Conservation (phyloP, 176 grass and related monocot genomes). For the Phyllostachys edulis region DNA sequence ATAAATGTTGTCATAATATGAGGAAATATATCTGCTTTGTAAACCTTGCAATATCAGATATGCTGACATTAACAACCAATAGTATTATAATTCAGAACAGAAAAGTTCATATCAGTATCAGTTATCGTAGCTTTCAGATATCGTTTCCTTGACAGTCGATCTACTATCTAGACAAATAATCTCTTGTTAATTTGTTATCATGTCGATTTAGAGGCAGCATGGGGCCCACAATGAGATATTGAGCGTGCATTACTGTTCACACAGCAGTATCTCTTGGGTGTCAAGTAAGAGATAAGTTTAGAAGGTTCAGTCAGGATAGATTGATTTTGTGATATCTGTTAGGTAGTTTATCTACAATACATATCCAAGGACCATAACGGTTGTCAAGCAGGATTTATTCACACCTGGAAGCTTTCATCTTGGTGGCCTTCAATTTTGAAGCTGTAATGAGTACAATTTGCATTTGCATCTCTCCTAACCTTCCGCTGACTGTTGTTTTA, state of each 20-base stretch:
- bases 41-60: neutral
- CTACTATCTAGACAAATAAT: no score
- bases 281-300: neutral
- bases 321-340: neutral
- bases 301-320: neutral
- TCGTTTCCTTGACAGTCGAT: no score
- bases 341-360: neutral
- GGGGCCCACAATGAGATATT: no score
- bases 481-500: constrained; percentile 9
- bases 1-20: constrained; percentile 8
- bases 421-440: neutral
- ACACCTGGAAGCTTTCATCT: neutral
- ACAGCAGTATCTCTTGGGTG: neutral
- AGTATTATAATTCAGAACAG: neutral
- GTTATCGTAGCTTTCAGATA: no score
- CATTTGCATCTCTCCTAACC: neutral
- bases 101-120: neutral
- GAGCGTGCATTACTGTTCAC: neutral
- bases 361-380: no score
- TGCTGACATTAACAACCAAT: neutral
- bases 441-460: neutral
- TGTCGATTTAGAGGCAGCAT: no score
- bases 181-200: no score
- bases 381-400: neutral
- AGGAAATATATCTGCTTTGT: neutral